These are phyloP conservation scores for Amanita muscaria DNA, from an alignment of 768 basidiomycete genomes.

Conservation along the genomic window DNA sequence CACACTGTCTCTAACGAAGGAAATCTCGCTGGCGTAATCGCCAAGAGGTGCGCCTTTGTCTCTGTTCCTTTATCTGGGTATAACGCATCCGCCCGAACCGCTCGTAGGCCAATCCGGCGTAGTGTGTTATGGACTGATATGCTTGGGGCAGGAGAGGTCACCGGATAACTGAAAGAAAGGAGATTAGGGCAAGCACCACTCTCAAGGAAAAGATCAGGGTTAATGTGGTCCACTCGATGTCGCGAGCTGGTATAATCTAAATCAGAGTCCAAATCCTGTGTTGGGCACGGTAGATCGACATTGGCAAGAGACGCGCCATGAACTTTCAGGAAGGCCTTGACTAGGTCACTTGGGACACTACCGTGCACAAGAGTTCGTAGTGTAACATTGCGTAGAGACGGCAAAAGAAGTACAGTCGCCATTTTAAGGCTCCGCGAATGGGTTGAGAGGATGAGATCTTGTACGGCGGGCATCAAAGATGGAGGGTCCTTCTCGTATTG, in stretches of 20 bases:
- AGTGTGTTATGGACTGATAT: constrained; percentile 26
- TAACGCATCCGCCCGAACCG: constrained; percentile 32
- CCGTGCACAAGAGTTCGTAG: constrained; percentile 25
- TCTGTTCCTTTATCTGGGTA: constrained; percentile 32
- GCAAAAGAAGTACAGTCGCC: constrained; percentile 32
- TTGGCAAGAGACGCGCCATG: constrained; percentile 32
- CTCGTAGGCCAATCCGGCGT: constrained; percentile 39
- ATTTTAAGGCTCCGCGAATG: constrained; percentile 26
- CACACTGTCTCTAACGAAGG: constrained; percentile 38
- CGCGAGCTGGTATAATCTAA: constrained; percentile 14
- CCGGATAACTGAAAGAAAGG: constrained; percentile 33
- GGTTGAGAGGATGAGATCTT: constrained; percentile 35
- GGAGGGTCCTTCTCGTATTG: constrained; percentile 12
- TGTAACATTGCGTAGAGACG: constrained; percentile 33
- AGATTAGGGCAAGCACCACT: constrained; percentile 37
- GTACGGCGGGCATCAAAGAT: constrained; percentile 32
- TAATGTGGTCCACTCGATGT: constrained; percentile 24
- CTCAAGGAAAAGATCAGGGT: constrained; percentile 34
- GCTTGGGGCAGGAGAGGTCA: constrained; percentile 24
- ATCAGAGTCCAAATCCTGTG: constrained; percentile 23
- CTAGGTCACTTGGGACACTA: constrained; percentile 14
- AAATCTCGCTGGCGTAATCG: constrained; percentile 32
- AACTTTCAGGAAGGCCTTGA: constrained; percentile 29
- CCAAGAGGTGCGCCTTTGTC: constrained; percentile 32
- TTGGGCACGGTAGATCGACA: constrained; percentile 33